A percentile compares a stretch with the other conserved stretches of the same genome.
Evolutionary conservation across 225 moss, liverwort and hornwort species (phyloP).

Genomic region (Bryum argenteum): DNA sequence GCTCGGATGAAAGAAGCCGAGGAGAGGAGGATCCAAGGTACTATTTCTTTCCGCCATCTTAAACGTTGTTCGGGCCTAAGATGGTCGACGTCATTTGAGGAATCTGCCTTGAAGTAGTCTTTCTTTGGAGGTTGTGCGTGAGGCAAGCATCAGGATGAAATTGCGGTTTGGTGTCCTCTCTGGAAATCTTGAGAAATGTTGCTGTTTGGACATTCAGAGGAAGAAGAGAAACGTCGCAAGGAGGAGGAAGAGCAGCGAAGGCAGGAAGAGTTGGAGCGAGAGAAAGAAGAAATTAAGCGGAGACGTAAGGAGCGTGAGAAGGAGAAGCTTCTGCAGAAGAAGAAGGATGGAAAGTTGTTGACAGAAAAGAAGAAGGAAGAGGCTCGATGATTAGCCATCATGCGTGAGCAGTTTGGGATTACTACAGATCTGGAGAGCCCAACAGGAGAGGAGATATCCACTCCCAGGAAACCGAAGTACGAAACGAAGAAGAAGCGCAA

Average conservation of each 20-base stretch:
- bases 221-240: slow-evolving; percentile 80
- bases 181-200: slow-evolving; percentile 19
- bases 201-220: slow-evolving; percentile 54
- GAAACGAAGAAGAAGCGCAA: slow-evolving; percentile 90
- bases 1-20: slow-evolving; percentile 89
- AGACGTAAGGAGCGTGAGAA: slow-evolving; percentile 92
- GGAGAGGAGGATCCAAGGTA: slow-evolving; percentile 79
- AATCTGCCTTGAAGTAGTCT: not conserved
- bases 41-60: not conserved
- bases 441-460: slow-evolving; percentile 55
- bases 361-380: slow-evolving; percentile 97
- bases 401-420: slow-evolving; percentile 88
- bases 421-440: slow-evolving; percentile 63
- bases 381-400: slow-evolving; percentile 78
- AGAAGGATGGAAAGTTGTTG: slow-evolving; percentile 92
- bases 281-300: slow-evolving; percentile 86
- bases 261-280: slow-evolving; percentile 77
- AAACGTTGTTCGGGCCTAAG: not conserved
- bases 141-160: not conserved
- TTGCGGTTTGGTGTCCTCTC: not conserved
- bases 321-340: slow-evolving; percentile 95
- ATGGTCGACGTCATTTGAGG: not conserved
- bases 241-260: slow-evolving; percentile 92
- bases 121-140: slow-evolving; percentile 1
- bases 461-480: slow-evolving; percentile 85